These are phyloP conservation scores for Lonicera japonica DNA, from an alignment of 129 eudicot genomes.

Conservation along the genomic window DNA sequence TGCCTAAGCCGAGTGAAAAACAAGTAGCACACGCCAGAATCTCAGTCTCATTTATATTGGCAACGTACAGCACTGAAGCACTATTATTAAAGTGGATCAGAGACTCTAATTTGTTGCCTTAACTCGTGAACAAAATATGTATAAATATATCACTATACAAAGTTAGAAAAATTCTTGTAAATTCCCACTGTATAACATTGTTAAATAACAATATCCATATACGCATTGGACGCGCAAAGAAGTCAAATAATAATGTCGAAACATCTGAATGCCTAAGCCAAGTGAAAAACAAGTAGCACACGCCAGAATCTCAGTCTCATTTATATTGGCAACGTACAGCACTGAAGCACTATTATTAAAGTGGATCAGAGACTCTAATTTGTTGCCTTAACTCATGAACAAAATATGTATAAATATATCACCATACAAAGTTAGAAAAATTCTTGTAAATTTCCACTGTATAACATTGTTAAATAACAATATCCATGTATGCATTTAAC, in stretches of 20 bases:
- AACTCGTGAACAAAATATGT: neutral
- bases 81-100: conserved; percentile 2
- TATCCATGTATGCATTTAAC: too few relatives aligned
- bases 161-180: neutral
- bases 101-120: conserved; percentile 17
- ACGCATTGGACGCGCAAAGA: too few relatives aligned
- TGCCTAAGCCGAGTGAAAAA: too few relatives aligned
- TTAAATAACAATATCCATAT: too few relatives aligned
- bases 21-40: too few relatives aligned
- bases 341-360: conserved; percentile 3
- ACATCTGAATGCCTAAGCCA: too few relatives aligned
- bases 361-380: conserved; percentile 15
- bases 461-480: too few relatives aligned
- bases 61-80: conserved; percentile 19
- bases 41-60: neutral
- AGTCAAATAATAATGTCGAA: too few relatives aligned
- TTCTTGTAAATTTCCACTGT: too few relatives aligned
- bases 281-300: too few relatives aligned
- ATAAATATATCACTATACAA: neutral
- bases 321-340: conserved; percentile 18
- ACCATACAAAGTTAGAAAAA: neutral
- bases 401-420: too few relatives aligned
- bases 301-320: neutral
- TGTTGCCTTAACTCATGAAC: neutral
- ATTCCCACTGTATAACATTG: too few relatives aligned